These are phyloP conservation scores for Trametes sp. DNA, from an alignment of 1,284 basidiomycete species.

Conservation along the genomic window DNA sequence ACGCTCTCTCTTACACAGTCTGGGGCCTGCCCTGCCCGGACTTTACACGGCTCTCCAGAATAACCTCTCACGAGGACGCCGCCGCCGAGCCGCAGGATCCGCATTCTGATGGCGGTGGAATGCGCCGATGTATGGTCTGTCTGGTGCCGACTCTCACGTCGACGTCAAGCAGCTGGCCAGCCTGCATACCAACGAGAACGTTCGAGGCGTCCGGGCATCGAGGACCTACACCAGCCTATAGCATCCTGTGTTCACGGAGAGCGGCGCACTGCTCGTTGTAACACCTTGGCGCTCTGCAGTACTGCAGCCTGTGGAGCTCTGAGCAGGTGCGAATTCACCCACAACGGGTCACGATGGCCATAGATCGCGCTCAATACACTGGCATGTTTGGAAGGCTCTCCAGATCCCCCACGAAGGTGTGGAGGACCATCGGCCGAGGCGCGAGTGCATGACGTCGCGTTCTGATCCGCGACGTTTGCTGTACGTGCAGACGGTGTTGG, in stretches of 20 bases:
- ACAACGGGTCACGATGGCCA: not conserved
- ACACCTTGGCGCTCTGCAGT: not conserved
- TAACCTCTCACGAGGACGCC: constrained; percentile 3
- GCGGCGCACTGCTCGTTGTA: not conserved
- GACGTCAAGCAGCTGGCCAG: not conserved
- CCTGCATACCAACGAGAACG: constrained; percentile 6
- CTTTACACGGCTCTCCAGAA: not conserved
- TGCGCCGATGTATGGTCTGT: not conserved
- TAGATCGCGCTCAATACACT: too few species aligned
- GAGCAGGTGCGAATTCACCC: too few species aligned
- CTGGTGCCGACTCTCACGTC: constrained; percentile 18
- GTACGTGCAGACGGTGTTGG: constrained; percentile 21
- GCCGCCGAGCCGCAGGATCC: not conserved
- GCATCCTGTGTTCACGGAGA: not conserved
- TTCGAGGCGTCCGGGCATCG: constrained; percentile 5
- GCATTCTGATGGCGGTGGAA: not conserved
- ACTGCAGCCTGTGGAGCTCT: not conserved
- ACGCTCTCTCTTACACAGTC: not conserved
- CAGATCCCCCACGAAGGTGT: not conserved
- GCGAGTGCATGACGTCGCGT: constrained; percentile 9
- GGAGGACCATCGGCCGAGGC: constrained; percentile 9
- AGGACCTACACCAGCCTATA: not conserved
- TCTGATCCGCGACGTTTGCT: constrained; percentile 14
- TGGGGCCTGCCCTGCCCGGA: not conserved
- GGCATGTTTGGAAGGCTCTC: too few species aligned